Percentiles rank a stretch among this genome's conserved stretches.
Conservation (phyloP, 306 rosid genomes). For the Sicyos edulis region DNA sequence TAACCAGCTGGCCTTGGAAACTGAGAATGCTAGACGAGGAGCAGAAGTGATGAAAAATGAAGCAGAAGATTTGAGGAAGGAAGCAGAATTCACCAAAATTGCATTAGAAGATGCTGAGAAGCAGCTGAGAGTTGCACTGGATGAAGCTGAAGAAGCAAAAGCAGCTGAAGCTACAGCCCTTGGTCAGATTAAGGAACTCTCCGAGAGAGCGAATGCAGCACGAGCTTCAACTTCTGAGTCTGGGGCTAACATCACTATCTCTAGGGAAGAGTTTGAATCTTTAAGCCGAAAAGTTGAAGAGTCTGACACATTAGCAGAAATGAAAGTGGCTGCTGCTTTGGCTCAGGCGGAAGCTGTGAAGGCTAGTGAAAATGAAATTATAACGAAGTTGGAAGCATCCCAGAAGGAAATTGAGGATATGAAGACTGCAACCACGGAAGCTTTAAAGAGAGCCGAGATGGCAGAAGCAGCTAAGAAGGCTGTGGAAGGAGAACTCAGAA, state of each 20-base stretch:
- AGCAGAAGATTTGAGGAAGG: constrained; percentile 63
- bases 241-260: constrained; percentile 64
- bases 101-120: constrained; percentile 67
- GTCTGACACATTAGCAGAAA: constrained; percentile 71
- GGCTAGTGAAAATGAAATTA: constrained; percentile 83
- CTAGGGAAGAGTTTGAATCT: constrained; percentile 75
- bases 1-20: constrained; percentile 59
- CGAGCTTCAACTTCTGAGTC: constrained; percentile 88
- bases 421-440: constrained; percentile 62
- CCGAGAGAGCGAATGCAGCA: constrained; percentile 72
- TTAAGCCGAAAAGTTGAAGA: constrained; percentile 81
- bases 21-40: constrained; percentile 56
- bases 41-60: constrained; percentile 70
- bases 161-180: constrained; percentile 72
- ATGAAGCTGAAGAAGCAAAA: constrained; percentile 82
- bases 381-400: constrained; percentile 55
- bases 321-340: constrained; percentile 93
- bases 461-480: constrained; percentile 97
- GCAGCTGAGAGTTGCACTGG: constrained; percentile 56
- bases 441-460: constrained; percentile 75
- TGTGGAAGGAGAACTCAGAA: constrained; percentile 80
- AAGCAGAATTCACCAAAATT: constrained; percentile 53
- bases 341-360: constrained; percentile 98
- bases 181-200: constrained; percentile 58
- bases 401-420: constrained; percentile 75